phyloP scores from a whole-genome alignment of 2,329 filamentous ascomycete genomes.

The Ophiostoma triangulosporum region DNA sequence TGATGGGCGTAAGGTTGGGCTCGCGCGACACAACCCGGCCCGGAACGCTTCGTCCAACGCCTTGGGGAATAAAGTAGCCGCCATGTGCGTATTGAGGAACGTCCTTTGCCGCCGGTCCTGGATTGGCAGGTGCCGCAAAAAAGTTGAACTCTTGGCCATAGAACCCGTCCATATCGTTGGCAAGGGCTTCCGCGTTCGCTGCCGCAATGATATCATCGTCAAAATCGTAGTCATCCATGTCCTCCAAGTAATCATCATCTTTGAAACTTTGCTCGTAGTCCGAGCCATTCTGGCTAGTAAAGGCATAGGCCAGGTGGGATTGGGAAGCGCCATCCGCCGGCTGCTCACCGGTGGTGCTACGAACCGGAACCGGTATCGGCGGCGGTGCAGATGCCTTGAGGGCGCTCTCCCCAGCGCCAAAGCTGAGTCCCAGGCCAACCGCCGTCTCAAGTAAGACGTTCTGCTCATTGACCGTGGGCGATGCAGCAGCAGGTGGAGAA shows the following conservation, averaged over 20 bases:
- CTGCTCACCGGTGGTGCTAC: no score
- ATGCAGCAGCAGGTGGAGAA: constrained; percentile 6
- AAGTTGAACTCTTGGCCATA: constrained; percentile 97
- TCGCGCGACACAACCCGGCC: constrained; percentile 65
- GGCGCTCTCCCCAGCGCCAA: constrained; percentile 2
- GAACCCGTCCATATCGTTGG: constrained; percentile 84
- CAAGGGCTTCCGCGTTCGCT: constrained; percentile 84
- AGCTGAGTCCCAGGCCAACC: neutral
- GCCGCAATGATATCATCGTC: constrained; percentile 87
- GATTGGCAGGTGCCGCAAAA: constrained; percentile 46
- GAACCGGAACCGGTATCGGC: neutral
- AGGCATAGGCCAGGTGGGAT: constrained; percentile 10
- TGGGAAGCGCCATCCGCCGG: neutral
- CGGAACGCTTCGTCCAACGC: constrained; percentile 52
- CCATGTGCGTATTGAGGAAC: constrained; percentile 57
- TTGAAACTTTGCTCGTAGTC: constrained; percentile 20
- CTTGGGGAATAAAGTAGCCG: constrained; percentile 73
- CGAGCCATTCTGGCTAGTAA: constrained; percentile 15
- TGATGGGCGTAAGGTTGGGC: constrained; percentile 90
- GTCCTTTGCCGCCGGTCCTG: constrained; percentile 17
- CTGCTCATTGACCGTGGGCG: neutral
- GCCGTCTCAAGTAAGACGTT: no score
- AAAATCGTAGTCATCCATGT: constrained; percentile 49
- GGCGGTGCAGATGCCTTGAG: neutral
- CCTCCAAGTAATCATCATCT: constrained; percentile 32